A percentile compares a stretch with the other conserved stretches of the same genome.
Conservation (phyloP, 2,329 filamentous ascomycete species). For the Dothistroma pini region DNA sequence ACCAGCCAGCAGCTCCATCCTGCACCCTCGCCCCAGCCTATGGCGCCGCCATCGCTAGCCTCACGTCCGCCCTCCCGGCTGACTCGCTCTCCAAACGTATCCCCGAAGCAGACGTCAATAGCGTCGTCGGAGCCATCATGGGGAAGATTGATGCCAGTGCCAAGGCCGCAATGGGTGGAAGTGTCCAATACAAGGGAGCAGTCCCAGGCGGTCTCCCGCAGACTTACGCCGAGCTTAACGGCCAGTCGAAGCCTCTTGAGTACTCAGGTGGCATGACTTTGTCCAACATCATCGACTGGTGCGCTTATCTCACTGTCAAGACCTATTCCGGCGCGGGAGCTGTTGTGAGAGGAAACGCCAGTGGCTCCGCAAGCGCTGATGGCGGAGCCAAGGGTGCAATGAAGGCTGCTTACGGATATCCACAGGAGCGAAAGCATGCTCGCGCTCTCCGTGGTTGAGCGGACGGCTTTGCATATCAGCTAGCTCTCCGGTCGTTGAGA, state of each 20-base stretch:
- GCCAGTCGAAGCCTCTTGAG: conserved; percentile 4
- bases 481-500: not conserved
- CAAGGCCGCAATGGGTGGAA: not conserved
- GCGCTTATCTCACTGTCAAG: conserved; percentile 14
- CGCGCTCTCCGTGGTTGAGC: conserved; percentile 10
- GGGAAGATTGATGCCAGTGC: conserved; percentile 7
- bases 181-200: conserved; percentile 1
- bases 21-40: conserved; percentile 11
- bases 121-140: conserved; percentile 12
- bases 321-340: conserved; percentile 11
- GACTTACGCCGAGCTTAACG: conserved; percentile 4
- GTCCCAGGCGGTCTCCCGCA: conserved; percentile 8
- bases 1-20: conserved; percentile 11
- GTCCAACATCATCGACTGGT: conserved; percentile 18
- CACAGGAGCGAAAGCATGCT: conserved; percentile 7
- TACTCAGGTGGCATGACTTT: conserved; percentile 17
- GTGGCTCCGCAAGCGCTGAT: not conserved
- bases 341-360: conserved; percentile 3
- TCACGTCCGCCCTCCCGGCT: conserved; percentile 8
- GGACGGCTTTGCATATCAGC: not conserved
- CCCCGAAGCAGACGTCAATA: conserved; percentile 8
- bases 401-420: not conserved
- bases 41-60: conserved; percentile 5
- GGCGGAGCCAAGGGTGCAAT: not conserved
- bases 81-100: conserved; percentile 14